Percentiles rank a stretch among this genome's conserved stretches.
phyloP scores from a whole-genome alignment of 768 basidiomycete genomes.

The Lepiota venenata region DNA sequence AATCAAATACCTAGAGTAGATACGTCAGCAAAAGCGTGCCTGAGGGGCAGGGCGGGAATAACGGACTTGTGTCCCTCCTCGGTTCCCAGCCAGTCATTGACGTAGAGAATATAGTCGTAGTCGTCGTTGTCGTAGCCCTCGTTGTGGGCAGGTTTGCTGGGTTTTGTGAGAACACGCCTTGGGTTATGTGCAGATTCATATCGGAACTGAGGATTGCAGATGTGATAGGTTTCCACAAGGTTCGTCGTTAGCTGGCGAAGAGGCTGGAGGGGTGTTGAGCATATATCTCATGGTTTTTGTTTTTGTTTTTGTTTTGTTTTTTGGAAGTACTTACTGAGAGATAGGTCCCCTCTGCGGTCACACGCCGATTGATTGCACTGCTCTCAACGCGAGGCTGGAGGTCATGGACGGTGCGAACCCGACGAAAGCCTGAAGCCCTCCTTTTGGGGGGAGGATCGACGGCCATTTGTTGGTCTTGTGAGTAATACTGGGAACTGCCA shows the following conservation, averaged over 20 bases:
- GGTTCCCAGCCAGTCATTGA: constrained; percentile 94
- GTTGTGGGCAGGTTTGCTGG: constrained; percentile 92
- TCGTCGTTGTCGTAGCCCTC: constrained; percentile 99
- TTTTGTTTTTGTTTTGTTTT: neutral
- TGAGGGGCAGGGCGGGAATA: constrained; percentile 4
- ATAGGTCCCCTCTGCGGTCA: constrained; percentile 72
- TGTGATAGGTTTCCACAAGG: constrained; percentile 86
- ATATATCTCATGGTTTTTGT: neutral
- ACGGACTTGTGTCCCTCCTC: constrained; percentile 95
- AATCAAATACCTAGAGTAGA: constrained; percentile 75
- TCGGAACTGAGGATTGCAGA: constrained; percentile 92
- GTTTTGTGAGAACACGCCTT: constrained; percentile 94
- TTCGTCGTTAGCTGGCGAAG: constrained; percentile 74
- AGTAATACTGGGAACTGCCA: constrained; percentile 51
- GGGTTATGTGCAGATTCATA: constrained; percentile 97
- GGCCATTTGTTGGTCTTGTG: constrained; percentile 67
- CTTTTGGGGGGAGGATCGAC: constrained; percentile 69
- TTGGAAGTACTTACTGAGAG: constrained; percentile 68
- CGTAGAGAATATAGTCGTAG: constrained; percentile 98
- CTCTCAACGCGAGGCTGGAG: constrained; percentile 70
- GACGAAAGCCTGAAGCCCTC: constrained; percentile 73
- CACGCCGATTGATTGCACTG: constrained; percentile 63
- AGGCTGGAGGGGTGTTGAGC: constrained; percentile 36
- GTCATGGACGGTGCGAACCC: constrained; percentile 74
- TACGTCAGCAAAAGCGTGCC: constrained; percentile 6